Conservation (phyloP, 345 rosid genomes). For the Corchorus capsularis region DNA sequence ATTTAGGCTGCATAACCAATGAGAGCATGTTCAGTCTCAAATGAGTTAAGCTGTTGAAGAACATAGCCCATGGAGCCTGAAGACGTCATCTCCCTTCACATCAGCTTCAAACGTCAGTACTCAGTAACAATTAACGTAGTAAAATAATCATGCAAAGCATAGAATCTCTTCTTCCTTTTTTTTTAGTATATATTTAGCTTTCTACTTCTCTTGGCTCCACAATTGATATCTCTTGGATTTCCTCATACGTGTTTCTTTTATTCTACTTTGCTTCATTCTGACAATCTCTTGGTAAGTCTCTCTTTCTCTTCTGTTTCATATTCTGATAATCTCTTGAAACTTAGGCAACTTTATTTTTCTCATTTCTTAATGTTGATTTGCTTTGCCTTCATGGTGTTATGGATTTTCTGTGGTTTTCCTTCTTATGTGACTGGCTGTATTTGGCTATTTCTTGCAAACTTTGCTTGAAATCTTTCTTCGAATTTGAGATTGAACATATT, state of each 20-base stretch:
- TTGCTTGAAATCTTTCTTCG: not conserved
- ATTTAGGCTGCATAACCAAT: not conserved
- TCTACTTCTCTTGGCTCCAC: constrained; percentile 7
- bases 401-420: not conserved
- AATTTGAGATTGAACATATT: not conserved
- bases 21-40: not conserved
- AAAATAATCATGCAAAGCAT: not conserved
- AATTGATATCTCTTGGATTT: not conserved
- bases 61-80: not conserved
- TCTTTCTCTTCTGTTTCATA: not conserved
- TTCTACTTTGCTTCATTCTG: not conserved
- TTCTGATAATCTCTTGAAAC: not conserved
- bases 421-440: too few species aligned
- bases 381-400: too few species aligned
- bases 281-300: not conserved
- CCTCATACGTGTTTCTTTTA: not conserved
- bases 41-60: not conserved
- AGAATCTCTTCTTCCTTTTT: not conserved
- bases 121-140: too few species aligned
- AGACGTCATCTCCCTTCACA: not conserved
- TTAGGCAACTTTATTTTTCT: not conserved
- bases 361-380: too few species aligned
- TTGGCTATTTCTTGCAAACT: not conserved
- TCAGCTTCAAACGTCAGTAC: not conserved
- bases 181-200: not conserved